Conservation (phyloP, 2,329 filamentous ascomycete genomes). For the Cladosporium sp. region DNA sequence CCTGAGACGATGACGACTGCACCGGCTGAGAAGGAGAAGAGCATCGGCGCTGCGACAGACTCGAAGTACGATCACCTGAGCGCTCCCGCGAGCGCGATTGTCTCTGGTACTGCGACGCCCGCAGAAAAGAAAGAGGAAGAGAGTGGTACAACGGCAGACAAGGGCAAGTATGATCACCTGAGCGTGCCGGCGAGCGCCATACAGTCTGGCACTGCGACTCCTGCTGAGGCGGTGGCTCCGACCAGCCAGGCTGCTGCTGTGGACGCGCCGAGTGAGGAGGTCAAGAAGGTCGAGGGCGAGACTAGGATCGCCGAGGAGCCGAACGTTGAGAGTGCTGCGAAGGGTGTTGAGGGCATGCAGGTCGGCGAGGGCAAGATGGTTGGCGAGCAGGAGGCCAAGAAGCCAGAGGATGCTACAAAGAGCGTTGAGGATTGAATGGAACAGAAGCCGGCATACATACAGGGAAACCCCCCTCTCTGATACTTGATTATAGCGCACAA, state of each 20-base stretch:
- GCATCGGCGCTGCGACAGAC: slow-evolving; percentile 15
- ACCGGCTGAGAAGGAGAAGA: slow-evolving; percentile 23
- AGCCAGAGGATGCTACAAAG: slow-evolving; percentile 27
- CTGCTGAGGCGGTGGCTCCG: neutral
- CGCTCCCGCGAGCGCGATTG: slow-evolving; percentile 21
- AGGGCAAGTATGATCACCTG: slow-evolving; percentile 1
- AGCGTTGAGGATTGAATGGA: slow-evolving; percentile 33
- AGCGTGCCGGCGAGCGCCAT: slow-evolving; percentile 13
- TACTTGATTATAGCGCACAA: too few species aligned
- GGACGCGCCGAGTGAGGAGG: slow-evolving; percentile 24
- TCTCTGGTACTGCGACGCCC: slow-evolving; percentile 31
- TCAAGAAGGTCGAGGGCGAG: slow-evolving; percentile 28
- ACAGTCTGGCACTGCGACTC: slow-evolving; percentile 8
- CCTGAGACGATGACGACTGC: slow-evolving; percentile 25
- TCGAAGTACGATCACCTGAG: slow-evolving; percentile 19
- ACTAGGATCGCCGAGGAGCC: slow-evolving; percentile 2
- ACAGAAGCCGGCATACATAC: too few species aligned
- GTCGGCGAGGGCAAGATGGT: slow-evolving; percentile 13
- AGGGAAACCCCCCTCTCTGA: too few species aligned
- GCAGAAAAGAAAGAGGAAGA: slow-evolving; percentile 18
- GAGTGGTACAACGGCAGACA: neutral
- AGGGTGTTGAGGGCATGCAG: slow-evolving; percentile 15
- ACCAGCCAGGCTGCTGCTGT: slow-evolving; percentile 15
- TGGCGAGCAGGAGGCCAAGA: slow-evolving; percentile 22
- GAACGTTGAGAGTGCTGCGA: slow-evolving; percentile 12